Conservation (phyloP, 2,329 filamentous ascomycete species). For the Apiospora rasikravindrae region DNA sequence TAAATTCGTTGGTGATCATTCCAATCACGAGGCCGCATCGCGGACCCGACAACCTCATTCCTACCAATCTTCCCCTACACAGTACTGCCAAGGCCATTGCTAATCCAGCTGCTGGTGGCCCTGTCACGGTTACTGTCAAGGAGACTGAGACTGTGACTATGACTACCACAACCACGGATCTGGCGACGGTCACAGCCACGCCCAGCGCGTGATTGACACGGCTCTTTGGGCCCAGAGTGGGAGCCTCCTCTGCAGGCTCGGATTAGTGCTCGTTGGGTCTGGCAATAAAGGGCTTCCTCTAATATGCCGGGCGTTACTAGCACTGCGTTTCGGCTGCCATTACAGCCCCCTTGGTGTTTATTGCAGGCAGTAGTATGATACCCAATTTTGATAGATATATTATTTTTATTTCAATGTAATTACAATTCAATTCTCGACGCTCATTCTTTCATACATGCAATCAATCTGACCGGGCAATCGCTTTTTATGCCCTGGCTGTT, state of each 20-base stretch:
- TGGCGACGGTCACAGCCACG: constrained; percentile 25
- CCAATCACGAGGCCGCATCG: constrained; percentile 5
- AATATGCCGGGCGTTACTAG: background rate
- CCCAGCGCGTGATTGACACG: background rate
- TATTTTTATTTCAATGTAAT: constrained; percentile 15
- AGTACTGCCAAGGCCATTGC: constrained; percentile 20
- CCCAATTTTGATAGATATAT: constrained; percentile 17
- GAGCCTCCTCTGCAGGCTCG: background rate
- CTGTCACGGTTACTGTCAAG: constrained; percentile 30
- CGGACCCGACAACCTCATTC: background rate
- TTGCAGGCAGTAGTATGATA: constrained; percentile 14
- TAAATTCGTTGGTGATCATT: constrained; percentile 20
- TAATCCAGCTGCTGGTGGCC: constrained; percentile 2
- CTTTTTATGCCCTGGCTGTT: background rate
- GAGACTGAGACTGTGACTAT: constrained; percentile 30
- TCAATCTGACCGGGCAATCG: background rate
- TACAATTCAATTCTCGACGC: background rate
- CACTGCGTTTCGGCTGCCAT: too few species aligned
- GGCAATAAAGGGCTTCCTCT: background rate
- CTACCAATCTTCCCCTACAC: constrained; percentile 19
- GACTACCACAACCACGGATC: constrained; percentile 28
- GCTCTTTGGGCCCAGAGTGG: background rate
- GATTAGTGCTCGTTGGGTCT: background rate
- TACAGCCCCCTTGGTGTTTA: background rate
- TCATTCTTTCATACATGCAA: too few species aligned